Base-by-base conservation (phyloP, 148 eudicot species). In the Heliosperma pusillum region DNA sequence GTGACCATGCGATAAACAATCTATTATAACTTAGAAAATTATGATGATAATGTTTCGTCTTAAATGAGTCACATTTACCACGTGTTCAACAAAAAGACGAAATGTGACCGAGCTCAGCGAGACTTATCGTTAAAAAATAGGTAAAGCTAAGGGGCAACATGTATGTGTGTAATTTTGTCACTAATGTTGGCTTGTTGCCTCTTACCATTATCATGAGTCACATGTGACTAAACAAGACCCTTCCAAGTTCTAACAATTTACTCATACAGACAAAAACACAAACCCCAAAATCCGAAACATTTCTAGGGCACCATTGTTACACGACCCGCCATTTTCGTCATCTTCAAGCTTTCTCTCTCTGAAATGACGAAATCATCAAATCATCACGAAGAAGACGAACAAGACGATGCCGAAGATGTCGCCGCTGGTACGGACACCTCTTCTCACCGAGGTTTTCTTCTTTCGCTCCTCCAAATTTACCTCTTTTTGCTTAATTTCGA, bases 361-460 rank as follows among this genome's bases (percentile, higher is more conserved):
- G 17, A 10, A 22, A 19, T 87, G 90, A 88, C 73, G 74, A 85
- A 86, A 47, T 74, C 83, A 27, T 58, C 76, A 24, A 83, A 77
- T 66, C 82, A 72, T 12, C 80, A 74, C 8, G 75, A 77, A 30
- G 76, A 86, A 33, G 89, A 89, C 25, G 91, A 84, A 0, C 84
- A 50, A 50, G 53, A 11, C 17, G 93, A 87, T 8, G 89, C 82
- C 15, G 93, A 87, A 33, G 90, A 82, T 44, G 74, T 84, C 67
- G 76, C 74, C 50, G 75, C 87, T 1, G 81, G 85, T 63, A 75
- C 86, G 44, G 90, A 87, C 74, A 87, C 85, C 74, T 84, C 88
- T 78, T 87, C 92, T 42, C 86, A 83, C 6, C 81, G 76, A 89
- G 97, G 89, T 89, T 15, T 55, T 21, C 55, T 42, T 50, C 27